Conservation (phyloP, 1,139 yeast species). For the Hemisphaericaspora lyxosophila region DNA sequence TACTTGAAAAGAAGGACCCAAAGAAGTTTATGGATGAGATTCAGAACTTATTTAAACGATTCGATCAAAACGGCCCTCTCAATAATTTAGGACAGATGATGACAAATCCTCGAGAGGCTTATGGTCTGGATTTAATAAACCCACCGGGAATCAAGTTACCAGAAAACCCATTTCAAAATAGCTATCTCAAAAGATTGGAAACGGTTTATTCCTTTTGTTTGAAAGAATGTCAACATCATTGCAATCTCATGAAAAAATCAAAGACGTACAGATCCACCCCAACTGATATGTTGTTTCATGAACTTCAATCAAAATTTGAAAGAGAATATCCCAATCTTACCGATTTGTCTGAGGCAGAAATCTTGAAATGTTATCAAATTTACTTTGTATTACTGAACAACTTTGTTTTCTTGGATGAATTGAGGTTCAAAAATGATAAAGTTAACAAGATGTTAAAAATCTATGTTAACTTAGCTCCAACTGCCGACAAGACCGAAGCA, state of each 20-base stretch:
- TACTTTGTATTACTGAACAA: conserved; percentile 34
- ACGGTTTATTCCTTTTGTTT: neutral
- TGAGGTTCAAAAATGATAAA: conserved; percentile 25
- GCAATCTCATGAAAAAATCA: neutral
- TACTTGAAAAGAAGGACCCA: neutral
- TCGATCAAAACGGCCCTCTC: too few relatives aligned
- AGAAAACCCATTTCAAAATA: conserved; percentile 10
- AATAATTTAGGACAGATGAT: too few relatives aligned
- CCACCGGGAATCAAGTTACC: conserved; percentile 4
- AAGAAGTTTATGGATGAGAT: neutral
- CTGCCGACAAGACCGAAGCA: conserved; percentile 12
- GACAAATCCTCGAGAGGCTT: neutral
- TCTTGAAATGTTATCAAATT: conserved; percentile 28
- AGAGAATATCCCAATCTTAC: conserved; percentile 1
- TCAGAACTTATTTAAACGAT: neutral
- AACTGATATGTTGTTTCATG: conserved; percentile 5
- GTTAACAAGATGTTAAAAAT: conserved; percentile 25
- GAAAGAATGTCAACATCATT: neutral
- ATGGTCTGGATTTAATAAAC: neutral
- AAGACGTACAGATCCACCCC: neutral
- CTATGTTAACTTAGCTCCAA: conserved; percentile 15
- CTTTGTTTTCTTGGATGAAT: conserved; percentile 30
- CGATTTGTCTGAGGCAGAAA: conserved; percentile 24
- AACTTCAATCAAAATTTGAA: conserved; percentile 9
- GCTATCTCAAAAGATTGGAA: conserved; percentile 7